Conservation (phyloP, 2,329 filamentous ascomycete genomes). For the Anthostomella pinea region DNA sequence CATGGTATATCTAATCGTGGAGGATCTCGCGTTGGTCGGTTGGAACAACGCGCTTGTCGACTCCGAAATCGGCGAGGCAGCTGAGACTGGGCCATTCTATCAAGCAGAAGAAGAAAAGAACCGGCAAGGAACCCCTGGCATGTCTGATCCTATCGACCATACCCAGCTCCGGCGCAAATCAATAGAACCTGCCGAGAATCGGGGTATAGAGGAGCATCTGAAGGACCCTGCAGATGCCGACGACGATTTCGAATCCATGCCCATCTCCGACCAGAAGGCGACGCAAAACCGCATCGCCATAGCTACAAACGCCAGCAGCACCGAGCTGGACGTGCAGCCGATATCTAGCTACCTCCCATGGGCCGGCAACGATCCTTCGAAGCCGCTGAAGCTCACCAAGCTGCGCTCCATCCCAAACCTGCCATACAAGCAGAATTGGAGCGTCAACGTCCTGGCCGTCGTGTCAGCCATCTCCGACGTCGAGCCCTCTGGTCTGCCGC, state of each 20-base stretch:
- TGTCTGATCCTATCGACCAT: too few species aligned
- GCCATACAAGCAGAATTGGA: conserved; percentile 58
- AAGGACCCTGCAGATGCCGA: conserved; percentile 26
- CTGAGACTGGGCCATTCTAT: conserved; percentile 1
- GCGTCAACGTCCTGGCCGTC: conserved; percentile 53
- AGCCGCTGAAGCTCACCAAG: conserved; percentile 50
- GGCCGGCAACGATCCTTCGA: conserved; percentile 39
- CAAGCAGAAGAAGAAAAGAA: background rate
- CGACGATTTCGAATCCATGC: conserved; percentile 40
- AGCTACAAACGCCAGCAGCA: conserved; percentile 10
- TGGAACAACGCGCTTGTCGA: conserved; percentile 44
- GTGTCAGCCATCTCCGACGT: conserved; percentile 45
- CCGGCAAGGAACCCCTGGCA: background rate
- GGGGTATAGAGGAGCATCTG: too few species aligned
- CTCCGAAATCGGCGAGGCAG: conserved; percentile 12
- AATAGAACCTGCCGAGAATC: too few species aligned
- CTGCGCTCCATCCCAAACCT: conserved; percentile 49
- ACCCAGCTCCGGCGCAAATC: background rate
- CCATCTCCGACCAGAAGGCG: conserved; percentile 23
- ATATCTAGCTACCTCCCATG: conserved; percentile 27
- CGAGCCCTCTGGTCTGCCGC: conserved; percentile 48
- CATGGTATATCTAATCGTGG: conserved; percentile 46
- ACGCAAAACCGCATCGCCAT: conserved; percentile 19
- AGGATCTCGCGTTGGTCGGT: conserved; percentile 44
- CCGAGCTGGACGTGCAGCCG: too few species aligned